Percentiles rank a stretch among this genome's conserved stretches.
Evolutionary conservation across 805 yeast genomes (phyloP).

Genomic region (Schwanniomyces pseudopolymorphus): DNA sequence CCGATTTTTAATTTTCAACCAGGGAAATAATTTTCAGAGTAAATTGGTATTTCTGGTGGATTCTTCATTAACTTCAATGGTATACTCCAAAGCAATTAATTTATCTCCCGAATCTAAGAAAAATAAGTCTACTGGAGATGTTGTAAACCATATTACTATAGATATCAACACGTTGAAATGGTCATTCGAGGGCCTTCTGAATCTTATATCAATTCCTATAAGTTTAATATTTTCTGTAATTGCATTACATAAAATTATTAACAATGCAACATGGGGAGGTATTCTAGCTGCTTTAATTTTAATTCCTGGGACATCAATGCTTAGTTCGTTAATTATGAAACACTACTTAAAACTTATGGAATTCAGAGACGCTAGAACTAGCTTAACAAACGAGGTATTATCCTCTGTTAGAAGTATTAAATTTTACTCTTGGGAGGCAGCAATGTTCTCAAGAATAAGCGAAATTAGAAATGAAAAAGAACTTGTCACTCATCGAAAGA

Average conservation of each 20-base stretch:
- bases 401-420: constrained; percentile 38
- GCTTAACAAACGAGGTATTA: constrained; percentile 37
- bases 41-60: constrained; percentile 14
- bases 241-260: constrained; percentile 33
- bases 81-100: constrained; percentile 27
- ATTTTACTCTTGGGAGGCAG: constrained; percentile 42
- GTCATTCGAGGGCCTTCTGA: constrained; percentile 16
- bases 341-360: constrained; percentile 28
- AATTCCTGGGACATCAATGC: constrained; percentile 29
- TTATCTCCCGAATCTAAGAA: constrained; percentile 32
- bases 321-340: constrained; percentile 24
- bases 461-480: constrained; percentile 37
- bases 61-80: constrained; percentile 21
- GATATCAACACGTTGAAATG: constrained; percentile 20
- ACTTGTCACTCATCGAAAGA: constrained; percentile 21
- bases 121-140: constrained; percentile 32
- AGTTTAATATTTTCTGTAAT: constrained; percentile 24
- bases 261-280: constrained; percentile 37
- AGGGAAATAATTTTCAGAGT: constrained; percentile 12
- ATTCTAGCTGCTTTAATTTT: constrained; percentile 28
- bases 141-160: constrained; percentile 31
- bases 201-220: constrained; percentile 22
- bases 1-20: constrained; percentile 22
- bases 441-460: constrained; percentile 33
- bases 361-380: constrained; percentile 36